Evolutionary conservation across 441 rosid genomes (phyloP), one percentile per base, ranked within the genome.

Genomic region (Adansonia grandidieri): DNA sequence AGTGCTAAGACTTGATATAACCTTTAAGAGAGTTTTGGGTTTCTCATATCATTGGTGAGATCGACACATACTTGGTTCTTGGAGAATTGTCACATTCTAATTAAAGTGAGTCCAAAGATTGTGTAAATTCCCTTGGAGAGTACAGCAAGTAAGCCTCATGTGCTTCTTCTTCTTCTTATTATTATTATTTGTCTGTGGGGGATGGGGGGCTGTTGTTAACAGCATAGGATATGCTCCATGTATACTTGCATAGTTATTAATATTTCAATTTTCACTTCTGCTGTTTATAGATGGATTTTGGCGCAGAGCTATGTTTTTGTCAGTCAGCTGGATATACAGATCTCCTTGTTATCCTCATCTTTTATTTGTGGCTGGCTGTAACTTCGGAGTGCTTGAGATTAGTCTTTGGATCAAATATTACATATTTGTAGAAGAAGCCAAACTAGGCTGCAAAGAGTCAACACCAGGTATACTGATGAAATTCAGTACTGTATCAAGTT

Each of bases 1-100:
- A 57, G 42, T 67, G 77, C 75, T 71, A 77, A 40, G 85, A 83
- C 84, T 72, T 82, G 75, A 82, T 61, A 45, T 60, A 42, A n/a
- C 80, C 70, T 57, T 77, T 54, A 62, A 79, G 61, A 68, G 64
- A 69, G 64, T 73, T 75, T 77, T 72, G 76, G 76, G 65, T 70
- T 66, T 70, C 73, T 67, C 79, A 6, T 58, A 44, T 62, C 11
- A n/a, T 24, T 28, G 42, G 67, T 62, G 67, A 62, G 67, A 62
- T 62, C 14, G 67, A 13, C 64, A 68, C 77, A 74, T 37, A n/a
- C 37, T 14, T 65, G 37, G 20, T 58, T 45, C 37, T 60, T 14
- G 69, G 62, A 72, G 15, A 19, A 64, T 17, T 47, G 64, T 57
- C 74, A 20, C 75, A 64, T 66, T 75, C 44, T 75, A 8, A 56